Evolutionary conservation across 2,329 filamentous ascomycete genomes (phyloP).

Genomic region (Eutypella sp.): DNA sequence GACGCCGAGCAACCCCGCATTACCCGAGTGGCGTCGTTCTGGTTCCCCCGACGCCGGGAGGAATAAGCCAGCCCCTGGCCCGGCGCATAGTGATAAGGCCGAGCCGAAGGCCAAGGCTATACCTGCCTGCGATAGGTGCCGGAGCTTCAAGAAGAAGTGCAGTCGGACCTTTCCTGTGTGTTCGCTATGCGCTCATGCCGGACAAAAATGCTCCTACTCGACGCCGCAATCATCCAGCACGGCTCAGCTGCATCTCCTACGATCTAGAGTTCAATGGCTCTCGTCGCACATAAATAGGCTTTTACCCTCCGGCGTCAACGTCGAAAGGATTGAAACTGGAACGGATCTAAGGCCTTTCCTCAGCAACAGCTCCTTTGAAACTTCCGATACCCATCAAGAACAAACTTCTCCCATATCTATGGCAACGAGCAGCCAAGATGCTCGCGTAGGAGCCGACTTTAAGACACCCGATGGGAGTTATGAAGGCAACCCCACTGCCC

Average conservation of each 20-base stretch:
- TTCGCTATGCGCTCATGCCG: slow-evolving; percentile 33
- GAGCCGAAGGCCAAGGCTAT: slow-evolving; percentile 20
- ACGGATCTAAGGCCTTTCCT: slow-evolving; percentile 20
- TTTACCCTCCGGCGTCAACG: slow-evolving; percentile 20
- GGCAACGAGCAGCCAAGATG: no score
- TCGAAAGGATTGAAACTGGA: slow-evolving; percentile 34
- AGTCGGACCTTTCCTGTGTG: slow-evolving; percentile 36
- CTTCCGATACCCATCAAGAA: neutral
- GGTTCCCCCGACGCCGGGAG: slow-evolving; percentile 11
- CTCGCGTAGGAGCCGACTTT: no score
- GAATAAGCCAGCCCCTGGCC: slow-evolving; percentile 19
- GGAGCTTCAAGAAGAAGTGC: slow-evolving; percentile 42
- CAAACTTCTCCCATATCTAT: neutral
- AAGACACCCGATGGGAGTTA: no score
- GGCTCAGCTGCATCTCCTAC: slow-evolving; percentile 32
- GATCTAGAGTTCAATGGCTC: slow-evolving; percentile 37
- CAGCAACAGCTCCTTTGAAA: slow-evolving; percentile 1
- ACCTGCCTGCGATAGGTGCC: slow-evolving; percentile 37
- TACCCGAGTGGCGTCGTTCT: slow-evolving; percentile 14
- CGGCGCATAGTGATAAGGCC: slow-evolving; percentile 22
- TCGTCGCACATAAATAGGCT: slow-evolving; percentile 30
- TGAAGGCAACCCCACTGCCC: no score
- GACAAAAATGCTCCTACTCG: slow-evolving; percentile 33
- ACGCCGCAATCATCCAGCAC: slow-evolving; percentile 24
- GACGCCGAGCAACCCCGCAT: slow-evolving; percentile 6